phyloP scores from a whole-genome alignment of 2,329 filamentous ascomycete species.

The Fusarium devonianum region DNA sequence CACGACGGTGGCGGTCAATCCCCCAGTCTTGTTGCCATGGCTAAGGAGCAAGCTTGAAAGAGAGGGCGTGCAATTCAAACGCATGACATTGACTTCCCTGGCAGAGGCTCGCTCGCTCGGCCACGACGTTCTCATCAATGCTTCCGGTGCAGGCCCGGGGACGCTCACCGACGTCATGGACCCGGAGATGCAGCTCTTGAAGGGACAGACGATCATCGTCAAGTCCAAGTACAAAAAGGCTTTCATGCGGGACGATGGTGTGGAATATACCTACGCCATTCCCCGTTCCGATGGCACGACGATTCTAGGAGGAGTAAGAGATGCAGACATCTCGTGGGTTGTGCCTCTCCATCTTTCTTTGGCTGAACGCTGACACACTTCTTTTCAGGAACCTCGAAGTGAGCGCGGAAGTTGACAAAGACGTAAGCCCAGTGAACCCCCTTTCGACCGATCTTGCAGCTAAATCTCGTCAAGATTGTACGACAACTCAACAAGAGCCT shows the following conservation, averaged over 20 bases:
- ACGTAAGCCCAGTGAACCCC: background rate
- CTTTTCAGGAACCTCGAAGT: background rate
- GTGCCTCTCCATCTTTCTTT: background rate
- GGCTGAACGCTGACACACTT: too few relatives aligned
- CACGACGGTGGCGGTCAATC: slow-evolving; percentile 11
- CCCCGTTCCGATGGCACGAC: slow-evolving; percentile 9
- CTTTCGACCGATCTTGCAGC: background rate
- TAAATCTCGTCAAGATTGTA: background rate
- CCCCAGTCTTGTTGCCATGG: slow-evolving; percentile 17
- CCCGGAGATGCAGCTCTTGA: background rate
- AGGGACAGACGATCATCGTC: slow-evolving; percentile 7
- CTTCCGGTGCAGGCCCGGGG: slow-evolving; percentile 8
- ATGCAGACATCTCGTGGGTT: background rate
- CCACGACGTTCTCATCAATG: slow-evolving; percentile 28
- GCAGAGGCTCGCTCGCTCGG: slow-evolving; percentile 14
- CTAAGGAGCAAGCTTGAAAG: slow-evolving; percentile 10
- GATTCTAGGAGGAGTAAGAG: slow-evolving; percentile 1
- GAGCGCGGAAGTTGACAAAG: background rate
- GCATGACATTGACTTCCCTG: slow-evolving; percentile 11
- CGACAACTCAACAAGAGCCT: background rate
- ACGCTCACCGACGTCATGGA: slow-evolving; percentile 3
- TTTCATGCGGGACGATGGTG: slow-evolving; percentile 3
- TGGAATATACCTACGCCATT: slow-evolving; percentile 4
- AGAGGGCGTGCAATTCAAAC: slow-evolving; percentile 16
- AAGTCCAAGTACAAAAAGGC: slow-evolving; percentile 9